Conservation (phyloP, 2,329 filamentous ascomycete species). For the Davidsoniella virescens region DNA sequence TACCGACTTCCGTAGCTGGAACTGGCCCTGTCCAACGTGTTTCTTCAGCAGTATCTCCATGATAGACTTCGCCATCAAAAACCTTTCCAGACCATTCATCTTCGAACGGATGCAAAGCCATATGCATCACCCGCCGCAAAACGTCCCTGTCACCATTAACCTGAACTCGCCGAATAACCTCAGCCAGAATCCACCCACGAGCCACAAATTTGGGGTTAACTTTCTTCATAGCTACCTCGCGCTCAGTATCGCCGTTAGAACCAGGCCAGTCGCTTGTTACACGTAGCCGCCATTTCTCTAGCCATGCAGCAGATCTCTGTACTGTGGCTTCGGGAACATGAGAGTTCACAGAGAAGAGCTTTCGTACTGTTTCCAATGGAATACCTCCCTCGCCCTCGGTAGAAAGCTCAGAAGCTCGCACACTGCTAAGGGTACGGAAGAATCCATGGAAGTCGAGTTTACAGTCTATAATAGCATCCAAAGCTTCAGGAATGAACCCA, state of each 20-base stretch:
- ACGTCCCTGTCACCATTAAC: constrained; percentile 68
- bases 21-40: constrained; percentile 74
- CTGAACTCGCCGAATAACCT: constrained; percentile 79
- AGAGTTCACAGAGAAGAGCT: constrained; percentile 31
- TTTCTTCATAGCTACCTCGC: constrained; percentile 59
- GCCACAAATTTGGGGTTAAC: constrained; percentile 92
- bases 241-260: constrained; percentile 37
- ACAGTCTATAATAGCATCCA: constrained; percentile 66
- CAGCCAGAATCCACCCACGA: constrained; percentile 81
- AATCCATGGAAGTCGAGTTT: constrained; percentile 91
- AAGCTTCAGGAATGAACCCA: constrained; percentile 55
- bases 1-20: constrained; percentile 55
- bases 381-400: constrained; percentile 25
- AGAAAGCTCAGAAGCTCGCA: constrained; percentile 44
- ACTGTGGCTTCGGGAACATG: constrained; percentile 56
- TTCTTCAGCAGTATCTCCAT: constrained; percentile 55
- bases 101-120: constrained; percentile 71
- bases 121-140: constrained; percentile 59
- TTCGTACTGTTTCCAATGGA: constrained; percentile 38
- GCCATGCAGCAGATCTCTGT: constrained; percentile 57
- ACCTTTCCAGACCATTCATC: constrained; percentile 50
- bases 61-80: constrained; percentile 32
- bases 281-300: constrained; percentile 59
- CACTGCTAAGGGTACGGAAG: constrained; percentile 59
- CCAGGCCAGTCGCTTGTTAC: constrained; percentile 59